Conservation (phyloP, 2,329 filamentous ascomycete species). For the Cryphonectria nitschkei region DNA sequence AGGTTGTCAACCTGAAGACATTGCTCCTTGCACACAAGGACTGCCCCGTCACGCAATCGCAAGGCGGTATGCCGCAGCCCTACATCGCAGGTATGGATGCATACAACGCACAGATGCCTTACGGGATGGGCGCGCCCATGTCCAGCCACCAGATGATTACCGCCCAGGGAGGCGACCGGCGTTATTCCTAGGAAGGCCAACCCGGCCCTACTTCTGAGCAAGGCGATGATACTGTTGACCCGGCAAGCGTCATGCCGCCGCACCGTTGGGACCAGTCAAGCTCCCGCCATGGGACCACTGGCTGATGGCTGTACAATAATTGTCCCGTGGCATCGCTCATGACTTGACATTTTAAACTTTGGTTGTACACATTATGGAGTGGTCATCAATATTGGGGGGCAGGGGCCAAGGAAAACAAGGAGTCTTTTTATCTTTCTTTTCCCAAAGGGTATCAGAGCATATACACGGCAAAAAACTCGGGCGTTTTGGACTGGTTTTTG, state of each 20-base stretch:
- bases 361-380: conserved; percentile 28
- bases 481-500: conserved; percentile 22
- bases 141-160: conserved; percentile 57
- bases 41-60: conserved; percentile 87
- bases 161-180: conserved; percentile 57
- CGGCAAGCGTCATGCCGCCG: background rate
- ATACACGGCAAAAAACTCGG: conserved; percentile 22
- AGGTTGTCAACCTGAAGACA: conserved; percentile 94
- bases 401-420: conserved; percentile 25
- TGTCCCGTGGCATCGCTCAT: conserved; percentile 11
- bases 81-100: conserved; percentile 59
- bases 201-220: background rate
- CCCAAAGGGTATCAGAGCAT: conserved; percentile 22
- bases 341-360: conserved; percentile 15
- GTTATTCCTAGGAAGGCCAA: conserved; percentile 53
- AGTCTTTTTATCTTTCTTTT: conserved; percentile 13
- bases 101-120: conserved; percentile 60
- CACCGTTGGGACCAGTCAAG: background rate
- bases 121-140: conserved; percentile 59
- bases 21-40: conserved; percentile 93
- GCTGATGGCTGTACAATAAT: conserved; percentile 20
- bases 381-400: conserved; percentile 21
- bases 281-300: background rate
- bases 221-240: background rate
- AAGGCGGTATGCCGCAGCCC: conserved; percentile 59